These are phyloP conservation scores for Phytophthora sp. DNA, from an alignment of 352 stramenopile genomes.

Conservation along the genomic window DNA sequence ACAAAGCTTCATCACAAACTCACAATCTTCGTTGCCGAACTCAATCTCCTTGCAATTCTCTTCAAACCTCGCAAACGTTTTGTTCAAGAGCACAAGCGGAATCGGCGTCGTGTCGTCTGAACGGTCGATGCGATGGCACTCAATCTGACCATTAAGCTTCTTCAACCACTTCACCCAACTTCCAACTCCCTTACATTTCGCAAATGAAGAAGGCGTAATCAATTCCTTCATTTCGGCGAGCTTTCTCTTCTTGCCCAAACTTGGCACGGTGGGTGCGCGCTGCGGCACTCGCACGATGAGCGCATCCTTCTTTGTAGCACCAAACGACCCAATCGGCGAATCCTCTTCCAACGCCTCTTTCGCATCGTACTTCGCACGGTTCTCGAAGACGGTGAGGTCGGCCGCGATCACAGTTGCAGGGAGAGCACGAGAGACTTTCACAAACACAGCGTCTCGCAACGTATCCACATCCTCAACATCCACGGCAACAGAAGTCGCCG, in stretches of 20 bases:
- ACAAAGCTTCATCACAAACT: slow-evolving; percentile 22
- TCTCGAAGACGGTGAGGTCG: too few relatives aligned
- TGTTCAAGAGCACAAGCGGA: slow-evolving; percentile 30
- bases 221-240: slow-evolving; percentile 21
- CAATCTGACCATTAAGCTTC: slow-evolving; percentile 27
- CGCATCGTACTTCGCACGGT: too few relatives aligned
- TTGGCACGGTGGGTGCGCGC: too few relatives aligned
- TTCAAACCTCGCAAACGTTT: slow-evolving; percentile 26
- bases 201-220: slow-evolving; percentile 32
- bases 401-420: too few relatives aligned
- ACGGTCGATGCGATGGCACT: slow-evolving; percentile 25
- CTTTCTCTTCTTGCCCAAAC: slow-evolving; percentile 39
- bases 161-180: slow-evolving; percentile 28
- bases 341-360: too few relatives aligned
- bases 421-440: too few relatives aligned
- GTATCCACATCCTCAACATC: too few relatives aligned
- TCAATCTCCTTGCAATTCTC: slow-evolving; percentile 30
- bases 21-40: slow-evolving; percentile 18
- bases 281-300: too few relatives aligned
- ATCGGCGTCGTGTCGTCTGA: slow-evolving; percentile 10
- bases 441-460: too few relatives aligned
- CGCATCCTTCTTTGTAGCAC: too few relatives aligned
- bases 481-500: too few relatives aligned
- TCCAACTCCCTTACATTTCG: slow-evolving; percentile 18
- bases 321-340: too few relatives aligned